phyloP scores from a whole-genome alignment of 2,329 filamentous ascomycete species.

The Xylaria sp. region DNA sequence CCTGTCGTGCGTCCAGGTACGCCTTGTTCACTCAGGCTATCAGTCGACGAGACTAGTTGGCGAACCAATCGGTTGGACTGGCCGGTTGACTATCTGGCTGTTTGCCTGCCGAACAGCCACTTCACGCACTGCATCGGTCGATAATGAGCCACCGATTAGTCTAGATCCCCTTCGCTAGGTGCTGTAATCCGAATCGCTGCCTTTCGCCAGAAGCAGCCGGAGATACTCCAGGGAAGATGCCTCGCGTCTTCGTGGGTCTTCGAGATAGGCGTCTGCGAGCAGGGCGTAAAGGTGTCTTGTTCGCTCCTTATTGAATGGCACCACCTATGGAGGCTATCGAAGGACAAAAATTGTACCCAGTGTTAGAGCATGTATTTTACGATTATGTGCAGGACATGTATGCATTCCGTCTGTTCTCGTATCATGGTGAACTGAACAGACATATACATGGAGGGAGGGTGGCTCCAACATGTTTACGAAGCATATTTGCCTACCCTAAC shows the following conservation, averaged over 20 bases:
- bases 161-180: background rate
- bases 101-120: background rate
- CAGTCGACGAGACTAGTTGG: background rate
- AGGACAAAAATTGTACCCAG: background rate
- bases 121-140: background rate
- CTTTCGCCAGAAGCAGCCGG: background rate
- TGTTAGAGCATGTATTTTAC: background rate
- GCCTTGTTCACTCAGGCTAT: background rate
- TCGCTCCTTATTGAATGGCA: background rate
- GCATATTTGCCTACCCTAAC: background rate
- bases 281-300: background rate
- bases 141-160: background rate
- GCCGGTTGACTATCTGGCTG: background rate
- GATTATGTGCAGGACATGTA: background rate
- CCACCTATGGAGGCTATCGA: background rate
- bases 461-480: background rate
- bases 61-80: background rate
- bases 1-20: background rate
- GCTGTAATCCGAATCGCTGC: conserved; percentile 1
- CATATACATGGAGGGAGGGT: background rate
- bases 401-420: background rate
- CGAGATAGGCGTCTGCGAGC: background rate
- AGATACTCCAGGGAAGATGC: background rate
- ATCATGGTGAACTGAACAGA: background rate
- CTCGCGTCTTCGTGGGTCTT: background rate